These are phyloP conservation scores for Pseudomicrostroma phylloplanum DNA, from an alignment of 1,284 basidiomycete genomes.

Conservation along the genomic window DNA sequence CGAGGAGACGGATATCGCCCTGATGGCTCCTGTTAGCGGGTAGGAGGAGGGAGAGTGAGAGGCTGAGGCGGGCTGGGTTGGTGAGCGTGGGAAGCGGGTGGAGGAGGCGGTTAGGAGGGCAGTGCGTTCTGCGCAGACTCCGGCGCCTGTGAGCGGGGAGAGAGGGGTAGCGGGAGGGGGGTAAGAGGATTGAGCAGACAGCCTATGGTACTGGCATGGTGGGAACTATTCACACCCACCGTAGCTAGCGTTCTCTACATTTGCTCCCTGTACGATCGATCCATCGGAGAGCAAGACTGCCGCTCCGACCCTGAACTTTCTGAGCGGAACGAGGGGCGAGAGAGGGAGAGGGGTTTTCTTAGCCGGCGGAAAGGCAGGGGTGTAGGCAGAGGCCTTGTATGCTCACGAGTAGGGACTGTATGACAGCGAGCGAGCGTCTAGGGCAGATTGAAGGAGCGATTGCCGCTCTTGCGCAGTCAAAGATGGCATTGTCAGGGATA, in stretches of 20 bases:
- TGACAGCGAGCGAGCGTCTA: constrained; percentile 35
- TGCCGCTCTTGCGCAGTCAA: background rate
- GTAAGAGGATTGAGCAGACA: background rate
- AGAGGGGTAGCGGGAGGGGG: background rate
- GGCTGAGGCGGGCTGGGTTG: too few relatives aligned
- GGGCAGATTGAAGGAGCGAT: constrained; percentile 27
- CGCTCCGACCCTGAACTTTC: constrained; percentile 82
- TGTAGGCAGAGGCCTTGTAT: background rate
- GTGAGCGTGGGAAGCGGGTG: background rate
- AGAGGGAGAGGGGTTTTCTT: background rate
- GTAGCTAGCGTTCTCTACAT: constrained; percentile 85
- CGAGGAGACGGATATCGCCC: constrained; percentile 32
- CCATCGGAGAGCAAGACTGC: constrained; percentile 68
- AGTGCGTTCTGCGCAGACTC: constrained; percentile 46
- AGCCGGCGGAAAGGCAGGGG: background rate
- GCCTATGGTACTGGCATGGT: background rate
- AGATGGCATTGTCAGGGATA: too few relatives aligned
- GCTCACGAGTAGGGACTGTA: constrained; percentile 47
- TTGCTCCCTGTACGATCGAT: constrained; percentile 70
- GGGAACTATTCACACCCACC: constrained; percentile 55
- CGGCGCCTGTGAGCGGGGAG: constrained; percentile 18
- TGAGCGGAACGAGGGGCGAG: constrained; percentile 45
- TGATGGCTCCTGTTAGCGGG: constrained; percentile 3
- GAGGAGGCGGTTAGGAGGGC: constrained; percentile 24
- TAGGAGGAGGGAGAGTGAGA: background rate